These are phyloP conservation scores for Simmondsia chinensis DNA, from an alignment of 148 eudicot species.

Conservation along the genomic window DNA sequence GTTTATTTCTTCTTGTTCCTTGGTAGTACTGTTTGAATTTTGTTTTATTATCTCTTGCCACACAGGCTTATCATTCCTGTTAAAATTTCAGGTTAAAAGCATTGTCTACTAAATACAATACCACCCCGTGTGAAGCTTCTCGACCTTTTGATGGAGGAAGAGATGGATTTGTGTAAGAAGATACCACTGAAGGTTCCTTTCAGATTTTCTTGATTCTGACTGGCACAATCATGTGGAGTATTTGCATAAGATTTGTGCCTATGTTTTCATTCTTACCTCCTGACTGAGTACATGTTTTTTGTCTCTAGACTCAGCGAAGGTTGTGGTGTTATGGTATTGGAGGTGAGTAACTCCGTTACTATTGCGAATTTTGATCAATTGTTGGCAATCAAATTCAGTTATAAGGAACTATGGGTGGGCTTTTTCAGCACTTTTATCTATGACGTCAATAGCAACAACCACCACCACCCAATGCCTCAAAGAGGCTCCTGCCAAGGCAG, in stretches of 20 bases:
- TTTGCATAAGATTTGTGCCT: background rate
- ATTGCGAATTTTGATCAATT: background rate
- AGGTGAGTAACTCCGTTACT: conserved; percentile 41
- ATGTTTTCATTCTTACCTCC: background rate
- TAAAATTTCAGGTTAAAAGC: conserved; percentile 67
- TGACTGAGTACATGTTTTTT: conserved; percentile 4
- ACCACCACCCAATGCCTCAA: too few relatives aligned
- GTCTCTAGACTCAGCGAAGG: conserved; percentile 89
- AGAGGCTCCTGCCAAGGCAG: too few relatives aligned
- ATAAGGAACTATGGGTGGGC: too few relatives aligned
- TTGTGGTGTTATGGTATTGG: conserved; percentile 79
- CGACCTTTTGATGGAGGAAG: conserved; percentile 86
- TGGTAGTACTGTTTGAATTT: too few relatives aligned
- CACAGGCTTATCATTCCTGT: background rate
- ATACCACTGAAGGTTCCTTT: conserved; percentile 5
- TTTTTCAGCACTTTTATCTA: background rate
- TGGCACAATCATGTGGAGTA: background rate
- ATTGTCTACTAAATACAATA: conserved; percentile 75
- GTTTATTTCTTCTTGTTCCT: too few relatives aligned
- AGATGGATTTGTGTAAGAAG: conserved; percentile 95
- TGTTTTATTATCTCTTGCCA: too few relatives aligned
- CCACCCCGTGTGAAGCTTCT: conserved; percentile 69
- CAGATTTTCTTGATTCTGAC: background rate
- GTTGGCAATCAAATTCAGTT: conserved; percentile 2
- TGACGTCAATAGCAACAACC: too few relatives aligned